These are phyloP conservation scores for Mycena metata DNA, from an alignment of 768 basidiomycete species.

Conservation along the genomic window DNA sequence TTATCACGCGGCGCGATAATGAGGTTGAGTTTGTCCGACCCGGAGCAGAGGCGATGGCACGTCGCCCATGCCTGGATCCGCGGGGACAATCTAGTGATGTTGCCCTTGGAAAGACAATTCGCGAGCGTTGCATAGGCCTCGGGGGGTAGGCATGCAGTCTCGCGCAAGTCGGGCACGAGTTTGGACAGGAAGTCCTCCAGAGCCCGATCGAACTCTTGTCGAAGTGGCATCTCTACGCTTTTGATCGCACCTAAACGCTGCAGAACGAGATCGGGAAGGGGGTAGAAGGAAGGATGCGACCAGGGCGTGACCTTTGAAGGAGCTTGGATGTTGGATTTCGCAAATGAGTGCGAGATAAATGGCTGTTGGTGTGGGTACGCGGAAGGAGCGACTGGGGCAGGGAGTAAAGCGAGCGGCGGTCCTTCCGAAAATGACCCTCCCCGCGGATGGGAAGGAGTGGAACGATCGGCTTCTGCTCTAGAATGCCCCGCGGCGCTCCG, in stretches of 20 bases:
- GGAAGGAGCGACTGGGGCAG: constrained; percentile 43
- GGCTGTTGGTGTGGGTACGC: constrained; percentile 46
- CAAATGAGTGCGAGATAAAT: constrained; percentile 60
- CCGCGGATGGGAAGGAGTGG: constrained; percentile 14
- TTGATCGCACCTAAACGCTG: constrained; percentile 67
- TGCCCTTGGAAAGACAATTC: constrained; percentile 60
- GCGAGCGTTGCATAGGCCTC: constrained; percentile 69
- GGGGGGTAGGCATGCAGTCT: constrained; percentile 69
- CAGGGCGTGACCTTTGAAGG: constrained; percentile 71
- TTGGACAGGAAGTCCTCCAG: constrained; percentile 63
- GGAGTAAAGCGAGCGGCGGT: constrained; percentile 39
- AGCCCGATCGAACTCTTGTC: constrained; percentile 65
- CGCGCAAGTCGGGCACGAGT: constrained; percentile 68
- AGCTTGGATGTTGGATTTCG: constrained; percentile 51
- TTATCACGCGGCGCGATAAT: constrained; percentile 73
- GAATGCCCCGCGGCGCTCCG: constrained; percentile 5
- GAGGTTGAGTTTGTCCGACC: constrained; percentile 70
- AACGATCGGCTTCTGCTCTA: constrained; percentile 21
- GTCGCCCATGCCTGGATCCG: constrained; percentile 64
- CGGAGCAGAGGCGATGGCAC: constrained; percentile 72
- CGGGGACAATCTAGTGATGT: constrained; percentile 52
- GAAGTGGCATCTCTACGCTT: constrained; percentile 71
- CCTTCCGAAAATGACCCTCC: constrained; percentile 34
- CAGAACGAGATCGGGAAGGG: constrained; percentile 69
- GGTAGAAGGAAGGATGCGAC: constrained; percentile 68